Conservation (phyloP, 371 early-diverging fungal species). For the Rhizomucor miehei region DNA sequence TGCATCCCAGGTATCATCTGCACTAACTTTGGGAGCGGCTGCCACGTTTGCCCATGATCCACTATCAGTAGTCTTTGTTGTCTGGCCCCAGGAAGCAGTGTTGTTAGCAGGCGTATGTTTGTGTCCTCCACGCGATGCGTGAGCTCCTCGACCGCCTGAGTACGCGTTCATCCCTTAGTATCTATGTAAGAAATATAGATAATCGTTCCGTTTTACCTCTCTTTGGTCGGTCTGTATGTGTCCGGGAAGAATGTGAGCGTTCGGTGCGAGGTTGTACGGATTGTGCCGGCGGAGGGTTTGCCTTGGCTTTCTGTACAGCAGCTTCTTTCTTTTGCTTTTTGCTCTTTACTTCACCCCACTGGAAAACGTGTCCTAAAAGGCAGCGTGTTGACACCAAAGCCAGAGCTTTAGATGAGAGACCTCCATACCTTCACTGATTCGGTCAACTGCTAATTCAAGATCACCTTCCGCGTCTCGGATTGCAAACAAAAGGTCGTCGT, state of each 20-base stretch:
- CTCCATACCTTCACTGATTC: slow-evolving; percentile 82
- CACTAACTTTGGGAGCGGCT: slow-evolving; percentile 11
- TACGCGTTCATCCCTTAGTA: too few species aligned
- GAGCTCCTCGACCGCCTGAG: slow-evolving; percentile 34
- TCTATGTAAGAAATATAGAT: too few species aligned
- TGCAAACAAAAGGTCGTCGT: slow-evolving; percentile 82
- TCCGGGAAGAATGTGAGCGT: slow-evolving; percentile 12
- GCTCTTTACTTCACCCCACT: slow-evolving; percentile 91
- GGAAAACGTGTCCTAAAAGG: slow-evolving; percentile 52
- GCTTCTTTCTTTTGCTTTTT: slow-evolving; percentile 63
- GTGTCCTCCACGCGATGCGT: slow-evolving; percentile 34
- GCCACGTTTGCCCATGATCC: slow-evolving; percentile 30
- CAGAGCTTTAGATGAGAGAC: slow-evolving; percentile 1
- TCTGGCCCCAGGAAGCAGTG: slow-evolving; percentile 12
- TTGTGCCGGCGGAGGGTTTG: slow-evolving; percentile 18
- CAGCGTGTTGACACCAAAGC: background rate
- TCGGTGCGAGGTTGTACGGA: slow-evolving; percentile 10
- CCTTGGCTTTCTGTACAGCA: slow-evolving; percentile 37
- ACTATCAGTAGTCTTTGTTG: slow-evolving; percentile 12
- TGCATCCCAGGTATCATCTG: slow-evolving; percentile 7
- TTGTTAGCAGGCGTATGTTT: slow-evolving; percentile 8
- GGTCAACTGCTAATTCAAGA: slow-evolving; percentile 72
- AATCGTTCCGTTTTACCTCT: background rate
- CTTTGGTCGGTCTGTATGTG: slow-evolving; percentile 14
- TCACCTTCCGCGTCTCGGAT: slow-evolving; percentile 88